These are phyloP conservation scores for Yamadazyma spencermartinsiae DNA, from an alignment of 1,139 yeast genomes.

Conservation along the genomic window DNA sequence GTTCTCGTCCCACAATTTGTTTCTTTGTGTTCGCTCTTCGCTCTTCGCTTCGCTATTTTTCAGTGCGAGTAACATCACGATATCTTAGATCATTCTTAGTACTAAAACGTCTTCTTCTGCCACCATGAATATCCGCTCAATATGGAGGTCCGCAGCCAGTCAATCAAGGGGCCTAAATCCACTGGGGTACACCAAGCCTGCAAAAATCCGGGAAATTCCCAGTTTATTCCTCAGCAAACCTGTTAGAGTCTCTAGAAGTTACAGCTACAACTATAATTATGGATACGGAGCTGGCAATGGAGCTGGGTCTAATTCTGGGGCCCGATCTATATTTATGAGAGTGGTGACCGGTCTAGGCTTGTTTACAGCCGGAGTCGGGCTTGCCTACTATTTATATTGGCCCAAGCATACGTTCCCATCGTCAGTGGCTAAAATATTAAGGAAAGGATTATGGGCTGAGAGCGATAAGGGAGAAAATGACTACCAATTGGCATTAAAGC, in stretches of 20 bases:
- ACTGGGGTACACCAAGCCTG: neutral
- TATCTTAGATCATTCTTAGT: no score
- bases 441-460: conserved; percentile 85
- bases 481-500: conserved; percentile 64
- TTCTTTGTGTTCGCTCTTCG: no score
- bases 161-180: no score
- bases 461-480: conserved; percentile 66
- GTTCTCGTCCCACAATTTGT: no score
- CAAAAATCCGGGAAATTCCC: neutral
- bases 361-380: conserved; percentile 24
- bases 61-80: no score
- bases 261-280: conserved; percentile 14
- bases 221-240: conserved; percentile 3
- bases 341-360: conserved; percentile 31
- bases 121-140: no score
- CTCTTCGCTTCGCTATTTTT: no score
- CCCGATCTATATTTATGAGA: conserved; percentile 22
- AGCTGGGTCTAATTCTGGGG: conserved; percentile 14
- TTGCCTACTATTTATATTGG: conserved; percentile 54
- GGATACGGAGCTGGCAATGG: conserved; percentile 6
- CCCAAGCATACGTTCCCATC: conserved; percentile 57
- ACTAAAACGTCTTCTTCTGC: no score
- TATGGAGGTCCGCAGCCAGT: no score
- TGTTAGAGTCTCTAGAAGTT: conserved; percentile 3
- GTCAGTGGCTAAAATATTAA: conserved; percentile 64